Evolutionary conservation across 352 stramenopile genomes (phyloP), one percentile per base, ranked within the genome.

Genomic region (Globisporangium cederbergense): DNA sequence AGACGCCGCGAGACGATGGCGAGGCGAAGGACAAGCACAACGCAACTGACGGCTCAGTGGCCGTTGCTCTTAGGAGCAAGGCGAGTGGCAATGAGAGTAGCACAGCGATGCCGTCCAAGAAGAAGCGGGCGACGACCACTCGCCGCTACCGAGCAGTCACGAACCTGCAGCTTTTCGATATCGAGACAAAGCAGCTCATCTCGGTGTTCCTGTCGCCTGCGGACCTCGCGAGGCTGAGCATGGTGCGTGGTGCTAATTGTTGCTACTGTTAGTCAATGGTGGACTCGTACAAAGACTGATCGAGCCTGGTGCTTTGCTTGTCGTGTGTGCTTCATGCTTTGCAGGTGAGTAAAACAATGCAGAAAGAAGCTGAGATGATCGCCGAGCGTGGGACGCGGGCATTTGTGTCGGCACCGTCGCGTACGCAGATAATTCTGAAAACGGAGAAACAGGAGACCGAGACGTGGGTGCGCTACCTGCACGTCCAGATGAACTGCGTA

Each of bases 401-500:
- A 38, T 87, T 92, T 32, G 43, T 90, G 3, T 60, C 71, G 18
- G 65, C 71, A 9, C 61, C 75, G 45, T 68, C 70, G 8, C 60
- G 58, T 34, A 60, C 67, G 14, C 62, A 71, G 4, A 72, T 77
- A 30, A 18, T 92, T 20, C 67, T 91, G 34, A 85, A 81, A 36
- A 66, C 75, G 14, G 60, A 69, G n/a, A 89, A 86, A 62, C 66
- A 52, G 1, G 62, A 71, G 20, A 68, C 59, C 34, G 73, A 91
- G 60, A 76, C 73, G 18, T 94, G 86, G 86, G 75, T 80, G 28
- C 75, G 69, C 25, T 90, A 86, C 60, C 75, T 90, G 63, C 77
- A 94, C 70, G 61, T 80, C 25, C 86, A 94, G 30, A 88, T 86
- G 74, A 87, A 76, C 50, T 85, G 77, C 58, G 82, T 94, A 64